These are phyloP conservation scores for Chlamydomonas sp. DNA, from an alignment of 139 green algal genomes.

Conservation along the genomic window DNA sequence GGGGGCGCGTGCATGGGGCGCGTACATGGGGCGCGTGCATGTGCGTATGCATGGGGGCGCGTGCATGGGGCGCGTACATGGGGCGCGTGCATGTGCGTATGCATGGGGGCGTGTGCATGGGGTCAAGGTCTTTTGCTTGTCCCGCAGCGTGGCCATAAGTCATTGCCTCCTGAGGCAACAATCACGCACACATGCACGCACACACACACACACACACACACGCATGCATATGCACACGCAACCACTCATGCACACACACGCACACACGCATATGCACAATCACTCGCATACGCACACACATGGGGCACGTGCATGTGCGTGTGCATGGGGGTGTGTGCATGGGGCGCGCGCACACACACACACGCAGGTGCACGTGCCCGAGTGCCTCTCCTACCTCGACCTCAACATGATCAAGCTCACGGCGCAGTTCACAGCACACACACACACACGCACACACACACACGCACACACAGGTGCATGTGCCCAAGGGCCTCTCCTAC, in stretches of 20 bases:
- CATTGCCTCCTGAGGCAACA: too few species aligned
- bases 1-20: too few species aligned
- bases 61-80: too few species aligned
- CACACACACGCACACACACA: background rate
- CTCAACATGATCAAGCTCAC: slow-evolving; percentile 94
- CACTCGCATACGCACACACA: background rate
- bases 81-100: too few species aligned
- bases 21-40: too few species aligned
- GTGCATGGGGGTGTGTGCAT: too few species aligned
- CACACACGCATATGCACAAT: background rate
- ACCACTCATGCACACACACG: background rate
- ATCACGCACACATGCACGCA: background rate
- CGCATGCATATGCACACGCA: background rate
- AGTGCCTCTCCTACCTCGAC: slow-evolving; percentile 76
- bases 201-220: background rate
- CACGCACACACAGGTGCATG: slow-evolving; percentile 44
- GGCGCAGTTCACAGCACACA: slow-evolving; percentile 52
- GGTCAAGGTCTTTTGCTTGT: too few species aligned
- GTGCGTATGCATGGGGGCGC: too few species aligned
- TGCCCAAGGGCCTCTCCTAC: slow-evolving; percentile 79
- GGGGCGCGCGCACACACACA: background rate
- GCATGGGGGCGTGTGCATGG: too few species aligned
- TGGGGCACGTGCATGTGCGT: too few species aligned
- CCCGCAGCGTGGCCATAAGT: too few species aligned
- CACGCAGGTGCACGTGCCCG: slow-evolving; percentile 68